Base-by-base conservation (phyloP, 1,284 basidiomycete genomes). In the Boletus mariae region DNA sequence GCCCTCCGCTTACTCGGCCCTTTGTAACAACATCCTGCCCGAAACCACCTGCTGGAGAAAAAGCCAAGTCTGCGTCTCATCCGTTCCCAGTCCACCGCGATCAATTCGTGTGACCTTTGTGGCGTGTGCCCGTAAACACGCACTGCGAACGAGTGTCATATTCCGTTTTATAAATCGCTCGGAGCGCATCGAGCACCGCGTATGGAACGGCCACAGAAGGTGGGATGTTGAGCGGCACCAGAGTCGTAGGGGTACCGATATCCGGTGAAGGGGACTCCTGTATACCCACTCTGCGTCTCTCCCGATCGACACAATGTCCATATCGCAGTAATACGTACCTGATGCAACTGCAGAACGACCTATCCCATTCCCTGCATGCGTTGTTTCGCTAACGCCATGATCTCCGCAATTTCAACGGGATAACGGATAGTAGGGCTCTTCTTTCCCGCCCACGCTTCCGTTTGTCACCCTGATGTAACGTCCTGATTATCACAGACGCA, bases 141-240 rank as follows among this genome's bases (percentile, higher is more conserved):
- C 37, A 82, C 81, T 20, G 83, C 70, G 58, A 90, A 87, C n/a
- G 85, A 87, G 51, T 65, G 71, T 52, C 75, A 64, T 81, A 88
- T 11, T 77, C 80, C 3, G 85, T 90, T 7, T 80, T 83, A 52
- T 71, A 66, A 42, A 90, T 83, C 25, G 63, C 59, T 42, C 78
- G 71, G 15, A 90, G 73, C 0, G 76, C 78, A 42, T 82, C 73
- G 37, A 87, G 60, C 20, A 82, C 77, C 32, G 75, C 69, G 0
- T 68, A 64, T 48, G 77, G 75, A 15, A 65, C 64, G 3, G 66
- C 59, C 17, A 55, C 58, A 26, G 65, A 51, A 5, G 60, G 54
- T 25, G 61, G 57, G 17, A 64, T 37, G 28, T 70, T 54, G 4
- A 67, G 55, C 3, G 61, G 47, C 31, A 53, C 52, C 35, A 66